Base-by-base conservation (phyloP, 2,329 filamentous ascomycete species). In the Pseudofabraea citricarpa region DNA sequence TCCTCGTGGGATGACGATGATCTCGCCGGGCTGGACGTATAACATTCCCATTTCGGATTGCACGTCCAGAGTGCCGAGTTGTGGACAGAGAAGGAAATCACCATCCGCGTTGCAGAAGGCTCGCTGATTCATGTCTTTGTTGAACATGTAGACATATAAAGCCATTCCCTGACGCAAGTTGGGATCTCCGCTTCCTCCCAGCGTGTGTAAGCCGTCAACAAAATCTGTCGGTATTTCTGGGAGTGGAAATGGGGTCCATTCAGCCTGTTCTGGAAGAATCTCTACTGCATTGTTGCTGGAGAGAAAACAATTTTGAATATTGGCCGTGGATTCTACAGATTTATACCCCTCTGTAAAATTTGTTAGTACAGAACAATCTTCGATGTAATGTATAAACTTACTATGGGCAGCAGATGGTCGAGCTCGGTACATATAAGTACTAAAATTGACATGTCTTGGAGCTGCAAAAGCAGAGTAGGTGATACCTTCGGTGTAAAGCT, bases 271-370 rank as follows among this genome's bases (percentile, higher is more conserved):
- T 3, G 70, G 64, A 7, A 68, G 60, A n/a, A 67, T 63, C 9
- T 66, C 62, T 6, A 75, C 69, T 23, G 63, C 62, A 3, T 65
- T 60, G 51, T 75, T 75, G 20, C 65, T 53, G 8, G 68, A 66
- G 3, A 71, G 61, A 53, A 75, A 76, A 49, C 88, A 72, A 53
- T 87, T 81, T 86, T 80, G 86, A 83, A 91, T 56, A 83, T 77
- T 23, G 87, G 72, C 63, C 87, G 60, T 67, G 5, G 63, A 59
- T 40, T 66, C 58, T 8, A 68, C 57, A 38, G 63, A 42, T 12
- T 56, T 46, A 43, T 65, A 66, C 13, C 57, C 52, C 83, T 59
- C 90, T 89, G 8, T 55, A 46, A 12, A 12, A 50, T 45, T 12
- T 58, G 5, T 86, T 85, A 42, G 87, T 32, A 31, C 26, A 19